Base-by-base conservation (phyloP, 1,284 basidiomycete genomes). In the Hortiboletus rubellus region DNA sequence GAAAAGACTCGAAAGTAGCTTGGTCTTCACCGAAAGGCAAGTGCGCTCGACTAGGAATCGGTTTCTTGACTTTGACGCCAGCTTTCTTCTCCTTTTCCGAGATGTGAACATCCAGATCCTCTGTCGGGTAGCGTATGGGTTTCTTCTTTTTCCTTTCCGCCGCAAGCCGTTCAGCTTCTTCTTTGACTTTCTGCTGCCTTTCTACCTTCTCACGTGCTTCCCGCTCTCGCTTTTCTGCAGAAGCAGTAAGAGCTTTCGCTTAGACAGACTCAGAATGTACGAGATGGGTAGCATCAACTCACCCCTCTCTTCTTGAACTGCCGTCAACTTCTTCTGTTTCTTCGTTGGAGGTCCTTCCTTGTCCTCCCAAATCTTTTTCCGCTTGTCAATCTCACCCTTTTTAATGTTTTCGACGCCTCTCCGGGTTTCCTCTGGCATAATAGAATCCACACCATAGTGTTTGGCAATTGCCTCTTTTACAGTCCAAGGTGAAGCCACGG, bases 401-500 rank as follows among this genome's bases (percentile, higher is more conserved):
- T 92, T 91, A 62, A 92, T 84, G 55, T 76, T 83, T 67, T 91
- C 86, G 22, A 96, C 91, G 37, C 85, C 86, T 68, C 83, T 84
- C 43, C 86, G 82, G n/a, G 89, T 87, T 67, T 88, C 89, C 61
- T 93, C 92, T 0, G 92, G 85, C 86, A 96, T 95, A 54, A 90
- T 80, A 27, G 83, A 86, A 58, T 90, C 86, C 22, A 99, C 87
- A 8, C 88, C 89, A 72, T 94, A 97, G 52, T 87, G 85, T 60
- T 82, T 78, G 0, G 94, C 95, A 52, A 98, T 89, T 12, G 80
- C 76, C 6, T 86, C 83, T 71, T 98, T 97, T 38, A 98, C 94
- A 2, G 87, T 87, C 96, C 96, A 99, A 4, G 96, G 95, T 0
- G 93, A 92, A 36, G 92, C 94, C 40, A 96, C 89, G 18, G 92